Evolutionary conservation across 805 yeast genomes (phyloP).

Genomic region (Dipodascopsis uninucleata): DNA sequence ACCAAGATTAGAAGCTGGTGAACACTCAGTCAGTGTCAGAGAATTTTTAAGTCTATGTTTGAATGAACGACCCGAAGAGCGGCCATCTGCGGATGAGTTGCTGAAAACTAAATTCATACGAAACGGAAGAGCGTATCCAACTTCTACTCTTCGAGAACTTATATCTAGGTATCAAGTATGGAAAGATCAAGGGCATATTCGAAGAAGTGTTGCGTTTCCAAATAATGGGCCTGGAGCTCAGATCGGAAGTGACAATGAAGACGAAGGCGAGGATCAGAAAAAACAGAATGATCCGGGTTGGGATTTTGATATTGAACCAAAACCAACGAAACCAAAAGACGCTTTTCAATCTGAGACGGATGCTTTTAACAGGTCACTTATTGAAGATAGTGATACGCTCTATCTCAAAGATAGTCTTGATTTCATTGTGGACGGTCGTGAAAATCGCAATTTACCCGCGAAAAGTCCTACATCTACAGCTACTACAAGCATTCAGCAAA

Average conservation of each 20-base stretch:
- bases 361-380: background rate
- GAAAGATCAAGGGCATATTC: conserved; percentile 57
- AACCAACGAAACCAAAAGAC: background rate
- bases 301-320: conserved; percentile 23
- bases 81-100: conserved; percentile 84
- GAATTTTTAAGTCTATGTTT: conserved; percentile 88
- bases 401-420: too few species aligned
- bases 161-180: conserved; percentile 48
- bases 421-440: too few species aligned
- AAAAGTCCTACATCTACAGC: too few species aligned
- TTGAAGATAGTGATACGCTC: too few species aligned
- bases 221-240: conserved; percentile 17
- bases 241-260: conserved; percentile 25
- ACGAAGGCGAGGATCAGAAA: conserved; percentile 31
- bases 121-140: conserved; percentile 56
- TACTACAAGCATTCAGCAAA: too few species aligned
- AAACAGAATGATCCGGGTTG: conserved; percentile 7
- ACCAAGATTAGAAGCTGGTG: conserved; percentile 88
- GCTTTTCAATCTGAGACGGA: background rate
- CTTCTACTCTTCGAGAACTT: conserved; percentile 63
- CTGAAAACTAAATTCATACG: conserved; percentile 69
- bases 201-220: conserved; percentile 46
- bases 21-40: conserved; percentile 68
- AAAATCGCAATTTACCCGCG: too few species aligned
- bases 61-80: conserved; percentile 87